phyloP scores from a whole-genome alignment of 1,139 yeast genomes.

The Chernovozyma sophiae-reginae region DNA sequence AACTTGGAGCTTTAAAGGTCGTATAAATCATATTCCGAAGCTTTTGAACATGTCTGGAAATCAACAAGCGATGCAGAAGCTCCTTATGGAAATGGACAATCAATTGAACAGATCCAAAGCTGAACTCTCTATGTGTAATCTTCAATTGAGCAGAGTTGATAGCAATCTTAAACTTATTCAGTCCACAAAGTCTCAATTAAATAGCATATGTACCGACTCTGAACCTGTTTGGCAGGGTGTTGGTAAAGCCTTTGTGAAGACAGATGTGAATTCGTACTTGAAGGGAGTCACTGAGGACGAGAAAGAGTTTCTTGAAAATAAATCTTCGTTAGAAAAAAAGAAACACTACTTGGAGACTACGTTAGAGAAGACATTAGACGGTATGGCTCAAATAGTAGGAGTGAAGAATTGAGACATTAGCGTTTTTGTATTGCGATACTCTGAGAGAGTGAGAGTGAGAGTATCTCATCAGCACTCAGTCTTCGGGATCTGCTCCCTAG shows the following conservation, averaged over 20 bases:
- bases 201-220: slow-evolving; percentile 31
- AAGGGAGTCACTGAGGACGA: slow-evolving; percentile 49
- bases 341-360: slow-evolving; percentile 72
- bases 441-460: too few relatives aligned
- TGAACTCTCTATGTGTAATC: slow-evolving; percentile 59
- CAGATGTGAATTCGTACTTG: slow-evolving; percentile 44
- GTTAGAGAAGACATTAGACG: slow-evolving; percentile 65
- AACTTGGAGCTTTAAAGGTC: too few relatives aligned
- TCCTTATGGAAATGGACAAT: slow-evolving; percentile 59
- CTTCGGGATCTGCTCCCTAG: too few relatives aligned
- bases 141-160: slow-evolving; percentile 53
- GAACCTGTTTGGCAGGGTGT: slow-evolving; percentile 78
- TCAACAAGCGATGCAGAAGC: slow-evolving; percentile 50
- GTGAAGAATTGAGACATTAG: not conserved
- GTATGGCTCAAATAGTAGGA: slow-evolving; percentile 49
- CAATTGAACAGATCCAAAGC: slow-evolving; percentile 57
- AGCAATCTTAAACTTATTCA: slow-evolving; percentile 58
- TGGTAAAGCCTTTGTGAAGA: slow-evolving; percentile 66
- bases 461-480: too few relatives aligned
- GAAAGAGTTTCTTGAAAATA: slow-evolving; percentile 51
- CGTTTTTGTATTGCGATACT: too few relatives aligned
- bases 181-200: slow-evolving; percentile 53
- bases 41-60: slow-evolving; percentile 33
- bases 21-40: too few relatives aligned
- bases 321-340: slow-evolving; percentile 62